Percentiles rank a stretch among this genome's conserved stretches.
These are phyloP conservation scores for Phytophthora megakarya DNA, from an alignment of 352 stramenopile species.

Conservation along the genomic window DNA sequence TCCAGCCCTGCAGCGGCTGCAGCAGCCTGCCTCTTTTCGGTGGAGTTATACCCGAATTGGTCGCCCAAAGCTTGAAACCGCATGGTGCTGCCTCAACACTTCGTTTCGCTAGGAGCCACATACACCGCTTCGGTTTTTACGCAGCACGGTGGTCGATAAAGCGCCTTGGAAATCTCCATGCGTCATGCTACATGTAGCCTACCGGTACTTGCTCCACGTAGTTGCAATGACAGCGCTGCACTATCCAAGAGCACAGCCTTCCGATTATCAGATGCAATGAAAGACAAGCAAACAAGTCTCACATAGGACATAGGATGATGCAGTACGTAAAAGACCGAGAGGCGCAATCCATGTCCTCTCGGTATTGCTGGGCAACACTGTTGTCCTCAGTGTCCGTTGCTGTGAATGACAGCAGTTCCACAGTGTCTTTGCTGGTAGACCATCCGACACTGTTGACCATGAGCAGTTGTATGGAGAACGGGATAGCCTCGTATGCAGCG, in stretches of 20 bases:
- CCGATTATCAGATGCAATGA: neutral
- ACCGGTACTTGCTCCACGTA: too few relatives aligned
- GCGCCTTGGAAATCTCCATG: neutral
- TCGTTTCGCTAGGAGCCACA: slow-evolving; percentile 22
- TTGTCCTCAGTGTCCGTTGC: neutral
- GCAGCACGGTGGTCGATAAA: neutral
- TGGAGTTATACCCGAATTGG: neutral
- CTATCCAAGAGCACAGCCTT: slow-evolving; percentile 15
- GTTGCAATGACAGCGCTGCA: slow-evolving; percentile 15
- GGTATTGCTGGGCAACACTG: too few relatives aligned
- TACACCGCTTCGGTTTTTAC: slow-evolving; percentile 8
- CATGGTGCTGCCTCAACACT: slow-evolving; percentile 9
- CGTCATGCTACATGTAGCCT: neutral
- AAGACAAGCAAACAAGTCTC: neutral
- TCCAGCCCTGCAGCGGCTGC: too few relatives aligned
- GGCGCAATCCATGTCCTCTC: too few relatives aligned
- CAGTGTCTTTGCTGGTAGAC: too few relatives aligned
- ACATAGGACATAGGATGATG: too few relatives aligned
- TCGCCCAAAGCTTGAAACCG: slow-evolving; percentile 10
- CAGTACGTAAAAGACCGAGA: too few relatives aligned
- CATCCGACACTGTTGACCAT: too few relatives aligned
- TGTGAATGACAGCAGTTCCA: neutral
- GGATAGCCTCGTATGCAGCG: slow-evolving; percentile 1
- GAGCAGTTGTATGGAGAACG: neutral
- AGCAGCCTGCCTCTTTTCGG: slow-evolving; percentile 13